Evolutionary conservation across 2,329 filamentous ascomycete genomes (phyloP).

Genomic region (Plenodomus tracheiphilus): DNA sequence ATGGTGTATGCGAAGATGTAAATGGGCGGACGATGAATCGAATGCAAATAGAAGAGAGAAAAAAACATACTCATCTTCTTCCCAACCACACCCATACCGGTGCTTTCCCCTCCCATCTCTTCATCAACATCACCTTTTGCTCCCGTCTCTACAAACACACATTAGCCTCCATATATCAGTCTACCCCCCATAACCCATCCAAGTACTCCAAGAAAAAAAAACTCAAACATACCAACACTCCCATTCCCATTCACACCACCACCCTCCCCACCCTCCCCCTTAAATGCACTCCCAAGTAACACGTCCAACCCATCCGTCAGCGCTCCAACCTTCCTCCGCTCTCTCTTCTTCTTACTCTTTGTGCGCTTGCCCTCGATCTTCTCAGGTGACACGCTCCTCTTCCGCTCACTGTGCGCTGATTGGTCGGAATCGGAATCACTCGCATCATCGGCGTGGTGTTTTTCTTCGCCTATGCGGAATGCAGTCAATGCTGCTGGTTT

Average conservation of each 20-base stretch:
- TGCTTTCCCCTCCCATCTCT: not conserved
- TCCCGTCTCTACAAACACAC: not conserved
- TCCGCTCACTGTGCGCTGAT: not conserved
- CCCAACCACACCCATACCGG: too few relatives aligned
- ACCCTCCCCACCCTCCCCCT: too few relatives aligned
- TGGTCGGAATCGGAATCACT: not conserved
- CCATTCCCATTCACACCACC: too few relatives aligned
- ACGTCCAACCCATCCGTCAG: not conserved
- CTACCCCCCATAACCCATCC: too few relatives aligned
- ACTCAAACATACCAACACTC: not conserved
- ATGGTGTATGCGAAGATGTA: too few relatives aligned
- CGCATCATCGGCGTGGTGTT: not conserved
- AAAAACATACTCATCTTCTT: not conserved
- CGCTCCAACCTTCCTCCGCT: not conserved
- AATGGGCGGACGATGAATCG: not conserved
- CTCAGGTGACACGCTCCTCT: not conserved
- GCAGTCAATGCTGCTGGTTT: not conserved
- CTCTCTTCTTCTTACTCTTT: not conserved
- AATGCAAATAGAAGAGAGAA: not conserved
- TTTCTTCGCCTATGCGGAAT: not conserved
- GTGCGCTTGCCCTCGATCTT: not conserved
- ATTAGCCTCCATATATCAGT: too few relatives aligned
- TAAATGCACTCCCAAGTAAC: not conserved
- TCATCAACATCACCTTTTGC: not conserved
- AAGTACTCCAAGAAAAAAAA: too few relatives aligned